phyloP scores from a whole-genome alignment of 2,329 filamentous ascomycete species.

The Cordyceps javanica region DNA sequence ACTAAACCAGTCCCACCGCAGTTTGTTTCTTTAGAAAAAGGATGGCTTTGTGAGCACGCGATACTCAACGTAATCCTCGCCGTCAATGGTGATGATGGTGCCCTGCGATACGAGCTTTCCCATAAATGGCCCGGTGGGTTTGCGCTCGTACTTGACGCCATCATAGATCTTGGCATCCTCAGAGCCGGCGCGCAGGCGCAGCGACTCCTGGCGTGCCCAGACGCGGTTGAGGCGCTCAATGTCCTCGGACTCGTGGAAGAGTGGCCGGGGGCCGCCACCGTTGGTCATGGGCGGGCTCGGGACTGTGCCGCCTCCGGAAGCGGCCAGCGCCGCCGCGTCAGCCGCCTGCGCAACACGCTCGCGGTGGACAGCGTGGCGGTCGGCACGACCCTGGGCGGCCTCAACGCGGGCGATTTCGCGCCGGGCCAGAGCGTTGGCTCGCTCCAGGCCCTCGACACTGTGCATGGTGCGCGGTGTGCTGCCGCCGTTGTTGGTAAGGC shows the following conservation, averaged over 20 bases:
- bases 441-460: constrained; percentile 31
- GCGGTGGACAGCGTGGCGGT: constrained; percentile 39
- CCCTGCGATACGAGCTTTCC: constrained; percentile 59
- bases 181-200: constrained; percentile 34
- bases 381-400: constrained; percentile 44
- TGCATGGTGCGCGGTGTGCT: constrained; percentile 14
- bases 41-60: constrained; percentile 57
- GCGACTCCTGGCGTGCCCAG: constrained; percentile 48
- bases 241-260: constrained; percentile 42
- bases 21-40: constrained; percentile 41
- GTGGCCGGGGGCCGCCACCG: constrained; percentile 19
- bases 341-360: constrained; percentile 31
- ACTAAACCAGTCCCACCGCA: background rate
- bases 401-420: constrained; percentile 48
- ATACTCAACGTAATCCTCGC: constrained; percentile 62
- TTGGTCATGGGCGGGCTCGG: constrained; percentile 20
- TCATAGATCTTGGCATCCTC: constrained; percentile 52
- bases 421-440: constrained; percentile 42
- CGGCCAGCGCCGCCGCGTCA: constrained; percentile 22
- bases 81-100: constrained; percentile 57
- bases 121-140: constrained; percentile 52
- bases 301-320: constrained; percentile 12
- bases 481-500: constrained; percentile 7
- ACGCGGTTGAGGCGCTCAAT: constrained; percentile 49
- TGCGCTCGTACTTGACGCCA: constrained; percentile 58